Conservation (phyloP, 257 asterid genomes). For the Nyctanthes arbortristis region DNA sequence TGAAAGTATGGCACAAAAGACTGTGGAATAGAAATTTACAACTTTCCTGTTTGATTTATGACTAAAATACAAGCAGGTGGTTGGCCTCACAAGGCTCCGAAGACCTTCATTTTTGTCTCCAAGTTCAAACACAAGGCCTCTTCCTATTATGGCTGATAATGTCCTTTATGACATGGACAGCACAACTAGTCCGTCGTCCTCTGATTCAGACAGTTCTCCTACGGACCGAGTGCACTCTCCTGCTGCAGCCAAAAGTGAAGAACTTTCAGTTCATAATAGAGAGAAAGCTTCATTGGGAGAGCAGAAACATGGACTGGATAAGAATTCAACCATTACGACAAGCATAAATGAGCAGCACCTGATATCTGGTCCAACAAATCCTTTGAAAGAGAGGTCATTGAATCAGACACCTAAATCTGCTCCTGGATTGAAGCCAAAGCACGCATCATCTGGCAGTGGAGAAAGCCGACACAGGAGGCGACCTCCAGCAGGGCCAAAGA, state of each 20-base stretch:
- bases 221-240: conserved; percentile 28
- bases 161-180: conserved; percentile 75
- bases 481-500: conserved; percentile 45
- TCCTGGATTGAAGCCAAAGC: conserved; percentile 29
- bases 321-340: conserved; percentile 16
- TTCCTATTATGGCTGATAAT: conserved; percentile 67
- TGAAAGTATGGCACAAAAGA: too few species aligned
- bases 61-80: conserved; percentile 47
- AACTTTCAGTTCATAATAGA: conserved; percentile 16
- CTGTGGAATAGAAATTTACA: background rate
- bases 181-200: conserved; percentile 72
- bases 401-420: conserved; percentile 37
- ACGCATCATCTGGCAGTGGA: conserved; percentile 30
- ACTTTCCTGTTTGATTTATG: background rate
- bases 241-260: conserved; percentile 10
- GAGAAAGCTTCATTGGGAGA: conserved; percentile 25
- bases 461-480: conserved; percentile 49
- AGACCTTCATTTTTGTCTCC: conserved; percentile 54
- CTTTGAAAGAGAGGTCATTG: conserved; percentile 47
- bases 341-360: conserved; percentile 24
- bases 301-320: conserved; percentile 28
- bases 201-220: conserved; percentile 69
- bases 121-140: conserved; percentile 31
- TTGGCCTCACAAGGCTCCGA: conserved; percentile 58
- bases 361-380: conserved; percentile 29